Base-by-base conservation (phyloP, 164 flowering plant species). In the Umbilicus rupestris region DNA sequence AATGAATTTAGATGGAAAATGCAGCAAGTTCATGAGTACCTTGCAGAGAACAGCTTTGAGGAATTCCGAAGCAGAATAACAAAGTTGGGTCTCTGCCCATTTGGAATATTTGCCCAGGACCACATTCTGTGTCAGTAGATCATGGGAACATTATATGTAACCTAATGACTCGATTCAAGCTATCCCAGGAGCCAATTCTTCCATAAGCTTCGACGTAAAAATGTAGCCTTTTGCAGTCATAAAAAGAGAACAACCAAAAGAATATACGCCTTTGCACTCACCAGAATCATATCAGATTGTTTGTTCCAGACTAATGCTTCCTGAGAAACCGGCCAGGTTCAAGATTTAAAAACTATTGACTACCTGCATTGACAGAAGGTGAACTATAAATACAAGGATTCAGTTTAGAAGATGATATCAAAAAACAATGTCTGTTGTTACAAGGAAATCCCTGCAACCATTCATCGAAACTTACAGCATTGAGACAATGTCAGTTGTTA, bases 241-340 rank as follows among this genome's bases (percentile, higher is more conserved):
- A n/a, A n/a, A n/a, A n/a, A n/a, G n/a, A n/a, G n/a, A n/a, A n/a
- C n/a, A n/a, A n/a, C n/a, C n/a, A n/a, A n/a, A n/a, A n/a, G 16
- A 52, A 52, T 28, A 26, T 24, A 11, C 6, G 30, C 22, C 19
- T 55, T 55, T 55, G 19, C 33, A 16, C 33, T 55, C 60, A 26
- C 60, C 60, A 55, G 60, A 55, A 55, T 55, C 60, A 55, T 14
- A 55, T 55, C 60, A 28, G 17, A 55, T 26, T 28, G 33, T 28
- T 22, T 28, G 60, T 28, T 12, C 60, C 7, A 11, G 19, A 22
- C 19, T 28, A 55, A 55, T 55, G 44, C 60, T 55, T 55, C 31
- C 60, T 26, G 29, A 17, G 28, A 55, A 17, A 55, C 19, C 57
- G 60, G 6, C 22, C 60, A 55, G 60, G 60, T 55, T 55, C 60